Conservation (phyloP, 2,329 filamentous ascomycete species). For the Exophiala dermatitidis region DNA sequence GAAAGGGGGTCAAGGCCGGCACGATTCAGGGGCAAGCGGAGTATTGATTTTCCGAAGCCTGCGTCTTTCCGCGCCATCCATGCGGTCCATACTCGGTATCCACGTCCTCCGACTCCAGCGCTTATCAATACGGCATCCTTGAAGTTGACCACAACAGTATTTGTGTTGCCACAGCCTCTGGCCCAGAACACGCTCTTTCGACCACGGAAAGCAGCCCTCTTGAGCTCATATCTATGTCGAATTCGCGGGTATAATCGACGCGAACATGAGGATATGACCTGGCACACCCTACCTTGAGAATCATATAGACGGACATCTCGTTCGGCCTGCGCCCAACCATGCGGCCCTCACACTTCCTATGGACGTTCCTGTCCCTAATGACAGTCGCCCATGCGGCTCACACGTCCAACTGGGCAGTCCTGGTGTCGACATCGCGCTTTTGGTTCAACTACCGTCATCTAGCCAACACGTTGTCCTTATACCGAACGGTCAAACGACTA, state of each 20-base stretch:
- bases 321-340: constrained; percentile 1
- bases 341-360: constrained; percentile 6
- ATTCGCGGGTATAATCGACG: background rate
- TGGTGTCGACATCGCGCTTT: constrained; percentile 97
- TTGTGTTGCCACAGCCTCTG: background rate
- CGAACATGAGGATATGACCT: no score
- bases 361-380: constrained; percentile 14
- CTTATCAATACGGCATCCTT: background rate
- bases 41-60: background rate
- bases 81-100: background rate
- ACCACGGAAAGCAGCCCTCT: background rate
- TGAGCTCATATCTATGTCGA: background rate
- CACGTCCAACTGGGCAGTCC: constrained; percentile 97
- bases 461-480: constrained; percentile 93
- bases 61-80: background rate
- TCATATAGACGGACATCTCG: background rate
- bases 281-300: no score
- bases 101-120: background rate
- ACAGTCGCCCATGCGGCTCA: constrained; percentile 42
- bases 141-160: background rate
- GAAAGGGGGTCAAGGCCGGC: background rate
- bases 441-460: constrained; percentile 99
- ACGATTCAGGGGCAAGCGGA: background rate
- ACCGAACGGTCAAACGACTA: constrained; percentile 94
- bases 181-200: background rate